A percentile compares a stretch with the other conserved stretches of the same genome.
phyloP scores from a whole-genome alignment of 1,284 basidiomycete genomes.

The Ceratobasidium sp. region DNA sequence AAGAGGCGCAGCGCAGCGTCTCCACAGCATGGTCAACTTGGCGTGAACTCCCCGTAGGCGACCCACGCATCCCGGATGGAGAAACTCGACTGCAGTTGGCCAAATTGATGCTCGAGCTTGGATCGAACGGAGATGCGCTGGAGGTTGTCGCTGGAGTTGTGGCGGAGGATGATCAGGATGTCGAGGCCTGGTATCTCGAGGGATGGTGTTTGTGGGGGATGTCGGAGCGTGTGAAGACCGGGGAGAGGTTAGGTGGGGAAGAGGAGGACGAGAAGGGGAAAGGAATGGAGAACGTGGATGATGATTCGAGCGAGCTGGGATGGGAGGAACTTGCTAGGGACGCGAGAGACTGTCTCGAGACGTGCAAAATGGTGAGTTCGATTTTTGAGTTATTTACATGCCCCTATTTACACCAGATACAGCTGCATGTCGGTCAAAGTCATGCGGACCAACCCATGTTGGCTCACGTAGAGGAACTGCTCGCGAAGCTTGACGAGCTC shows the following conservation, averaged over 20 bases:
- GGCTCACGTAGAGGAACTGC: conserved; percentile 81
- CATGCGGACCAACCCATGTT: conserved; percentile 85
- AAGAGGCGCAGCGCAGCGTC: conserved; percentile 81
- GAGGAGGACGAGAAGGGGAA: conserved; percentile 63
- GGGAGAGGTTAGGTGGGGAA: conserved; percentile 51
- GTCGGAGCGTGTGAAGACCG: conserved; percentile 69
- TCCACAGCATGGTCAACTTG: conserved; percentile 79
- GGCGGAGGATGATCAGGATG: conserved; percentile 86
- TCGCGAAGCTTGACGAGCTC: conserved; percentile 74
- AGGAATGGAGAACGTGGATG: conserved; percentile 62
- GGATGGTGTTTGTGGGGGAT: conserved; percentile 93
- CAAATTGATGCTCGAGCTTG: conserved; percentile 87
- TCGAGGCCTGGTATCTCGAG: conserved; percentile 95
- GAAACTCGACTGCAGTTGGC: conserved; percentile 80
- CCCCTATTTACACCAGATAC: conserved; percentile 47
- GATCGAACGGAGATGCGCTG: conserved; percentile 77
- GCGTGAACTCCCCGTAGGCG: conserved; percentile 81
- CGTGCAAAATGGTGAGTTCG: conserved; percentile 77
- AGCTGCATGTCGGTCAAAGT: conserved; percentile 80
- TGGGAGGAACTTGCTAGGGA: conserved; percentile 88
- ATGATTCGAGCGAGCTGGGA: conserved; percentile 69
- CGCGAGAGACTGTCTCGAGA: conserved; percentile 84
- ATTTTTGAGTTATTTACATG: conserved; percentile 8
- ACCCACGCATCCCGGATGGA: conserved; percentile 79
- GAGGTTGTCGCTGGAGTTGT: conserved; percentile 85